A percentile compares a stretch with the other conserved stretches of the same genome.
Evolutionary conservation across 169 alveolate genomes (phyloP).

Genomic region (Blepharisma undulans): DNA sequence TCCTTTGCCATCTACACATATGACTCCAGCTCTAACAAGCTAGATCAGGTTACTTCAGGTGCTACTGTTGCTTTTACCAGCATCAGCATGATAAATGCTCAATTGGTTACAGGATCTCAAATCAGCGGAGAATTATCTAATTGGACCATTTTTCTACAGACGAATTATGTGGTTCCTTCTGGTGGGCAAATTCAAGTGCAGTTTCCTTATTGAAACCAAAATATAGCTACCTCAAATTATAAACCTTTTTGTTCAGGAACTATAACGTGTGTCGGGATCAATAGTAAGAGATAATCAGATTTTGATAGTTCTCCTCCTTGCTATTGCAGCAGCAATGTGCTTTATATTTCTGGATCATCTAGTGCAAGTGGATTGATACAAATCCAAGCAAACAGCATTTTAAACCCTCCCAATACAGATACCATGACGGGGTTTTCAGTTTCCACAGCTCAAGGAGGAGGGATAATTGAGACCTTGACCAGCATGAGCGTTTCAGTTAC

Average conservation of each 20-base stretch:
- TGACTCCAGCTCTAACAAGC: not conserved
- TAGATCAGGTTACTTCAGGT: not conserved
- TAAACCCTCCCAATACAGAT: constrained; percentile 31
- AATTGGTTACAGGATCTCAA: constrained; percentile 1
- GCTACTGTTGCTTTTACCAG: not conserved
- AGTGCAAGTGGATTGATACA: not conserved
- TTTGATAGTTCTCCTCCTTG: not conserved
- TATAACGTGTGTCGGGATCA: not conserved
- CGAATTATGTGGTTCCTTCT: not conserved
- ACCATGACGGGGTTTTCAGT: constrained; percentile 7
- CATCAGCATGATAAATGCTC: not conserved
- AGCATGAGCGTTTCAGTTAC: constrained; percentile 1
- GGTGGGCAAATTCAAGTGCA: not conserved
- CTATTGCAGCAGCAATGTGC: not conserved
- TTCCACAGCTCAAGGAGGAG: not conserved
- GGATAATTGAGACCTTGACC: not conserved
- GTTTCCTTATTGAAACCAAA: constrained; percentile 4
- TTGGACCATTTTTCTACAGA: not conserved
- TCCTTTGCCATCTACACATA: not conserved
- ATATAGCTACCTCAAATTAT: not conserved
- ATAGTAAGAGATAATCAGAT: not conserved
- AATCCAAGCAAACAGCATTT: not conserved
- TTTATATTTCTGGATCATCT: not conserved
- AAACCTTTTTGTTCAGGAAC: not conserved
- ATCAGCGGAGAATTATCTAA: not conserved